Conservation (phyloP, 2,329 filamentous ascomycete genomes). For the Teratosphaeriaceae sp. region DNA sequence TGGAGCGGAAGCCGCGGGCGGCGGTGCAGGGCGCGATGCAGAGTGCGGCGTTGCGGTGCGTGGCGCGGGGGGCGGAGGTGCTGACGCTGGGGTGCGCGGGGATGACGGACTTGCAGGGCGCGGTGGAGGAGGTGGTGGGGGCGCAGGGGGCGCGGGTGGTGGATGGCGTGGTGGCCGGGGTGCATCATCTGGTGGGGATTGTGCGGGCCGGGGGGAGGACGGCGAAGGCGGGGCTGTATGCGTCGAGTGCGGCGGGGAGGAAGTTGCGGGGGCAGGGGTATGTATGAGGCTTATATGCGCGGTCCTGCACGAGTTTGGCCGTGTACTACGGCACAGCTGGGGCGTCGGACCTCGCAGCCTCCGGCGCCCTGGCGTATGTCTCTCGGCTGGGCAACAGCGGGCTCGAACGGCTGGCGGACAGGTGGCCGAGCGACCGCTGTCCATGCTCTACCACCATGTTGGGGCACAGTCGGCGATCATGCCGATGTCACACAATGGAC, state of each 20-base stretch:
- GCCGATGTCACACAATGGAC: too few species aligned
- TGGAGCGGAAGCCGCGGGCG: slow-evolving; percentile 34
- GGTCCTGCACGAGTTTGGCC: too few species aligned
- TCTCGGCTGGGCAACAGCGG: too few species aligned
- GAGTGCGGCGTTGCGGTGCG: slow-evolving; percentile 33
- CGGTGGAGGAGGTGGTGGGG: slow-evolving; percentile 42
- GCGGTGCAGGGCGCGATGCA: slow-evolving; percentile 36
- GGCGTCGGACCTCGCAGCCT: too few species aligned
- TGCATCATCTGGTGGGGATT: slow-evolving; percentile 41
- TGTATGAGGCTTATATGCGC: too few species aligned
- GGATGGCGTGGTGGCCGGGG: slow-evolving; percentile 45
- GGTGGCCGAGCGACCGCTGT: too few species aligned
- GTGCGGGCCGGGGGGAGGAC: slow-evolving; percentile 42
- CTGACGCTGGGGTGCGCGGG: slow-evolving; percentile 43
- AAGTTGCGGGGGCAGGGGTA: slow-evolving; percentile 36
- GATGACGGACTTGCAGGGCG: slow-evolving; percentile 42
- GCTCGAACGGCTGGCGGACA: too few species aligned
- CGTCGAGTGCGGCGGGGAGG: slow-evolving; percentile 33
- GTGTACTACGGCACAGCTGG: too few species aligned
- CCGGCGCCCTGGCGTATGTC: too few species aligned
- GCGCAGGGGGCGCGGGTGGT: slow-evolving; percentile 44
- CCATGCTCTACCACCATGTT: too few species aligned
- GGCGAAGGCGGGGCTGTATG: slow-evolving; percentile 39
- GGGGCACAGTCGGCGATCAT: too few species aligned
- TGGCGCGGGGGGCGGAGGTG: slow-evolving; percentile 37